Evolutionary conservation across 2,329 filamentous ascomycete genomes (phyloP).

Genomic region (Mollisia scopiformis): DNA sequence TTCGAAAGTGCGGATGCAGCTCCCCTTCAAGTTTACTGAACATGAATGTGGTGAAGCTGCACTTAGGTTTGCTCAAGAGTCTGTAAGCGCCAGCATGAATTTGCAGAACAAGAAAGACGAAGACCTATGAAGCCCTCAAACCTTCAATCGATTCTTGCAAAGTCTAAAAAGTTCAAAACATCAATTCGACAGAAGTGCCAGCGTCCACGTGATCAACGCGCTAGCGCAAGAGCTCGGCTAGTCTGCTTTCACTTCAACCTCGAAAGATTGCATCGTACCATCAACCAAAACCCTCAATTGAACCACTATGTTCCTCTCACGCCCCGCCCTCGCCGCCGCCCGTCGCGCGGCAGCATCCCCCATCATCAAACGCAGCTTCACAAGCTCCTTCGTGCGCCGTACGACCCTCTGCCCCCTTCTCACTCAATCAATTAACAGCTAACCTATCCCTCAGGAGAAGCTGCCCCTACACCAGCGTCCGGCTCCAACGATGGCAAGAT

Average conservation of each 20-base stretch:
- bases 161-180: too few relatives aligned
- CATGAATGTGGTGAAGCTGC: too few relatives aligned
- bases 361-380: conserved; percentile 60
- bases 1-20: too few relatives aligned
- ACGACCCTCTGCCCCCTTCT: conserved; percentile 42
- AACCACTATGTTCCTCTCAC: conserved; percentile 64
- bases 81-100: too few relatives aligned
- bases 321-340: conserved; percentile 61
- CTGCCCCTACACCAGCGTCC: conserved; percentile 24
- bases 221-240: too few relatives aligned
- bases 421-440: conserved; percentile 11
- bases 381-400: conserved; percentile 64
- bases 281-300: conserved; percentile 26
- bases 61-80: too few relatives aligned
- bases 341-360: conserved; percentile 60
- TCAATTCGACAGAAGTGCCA: too few relatives aligned
- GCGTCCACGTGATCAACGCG: too few relatives aligned
- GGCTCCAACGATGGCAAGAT: conserved; percentile 31
- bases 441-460: conserved; percentile 33
- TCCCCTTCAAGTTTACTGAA: too few relatives aligned
- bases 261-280: conserved; percentile 10
- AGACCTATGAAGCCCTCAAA: too few relatives aligned
- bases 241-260: conserved; percentile 1
- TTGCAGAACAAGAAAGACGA: too few relatives aligned
- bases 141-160: too few relatives aligned